Conservation (phyloP, 2,329 filamentous ascomycete genomes). For the Tolypocladium paradoxum region DNA sequence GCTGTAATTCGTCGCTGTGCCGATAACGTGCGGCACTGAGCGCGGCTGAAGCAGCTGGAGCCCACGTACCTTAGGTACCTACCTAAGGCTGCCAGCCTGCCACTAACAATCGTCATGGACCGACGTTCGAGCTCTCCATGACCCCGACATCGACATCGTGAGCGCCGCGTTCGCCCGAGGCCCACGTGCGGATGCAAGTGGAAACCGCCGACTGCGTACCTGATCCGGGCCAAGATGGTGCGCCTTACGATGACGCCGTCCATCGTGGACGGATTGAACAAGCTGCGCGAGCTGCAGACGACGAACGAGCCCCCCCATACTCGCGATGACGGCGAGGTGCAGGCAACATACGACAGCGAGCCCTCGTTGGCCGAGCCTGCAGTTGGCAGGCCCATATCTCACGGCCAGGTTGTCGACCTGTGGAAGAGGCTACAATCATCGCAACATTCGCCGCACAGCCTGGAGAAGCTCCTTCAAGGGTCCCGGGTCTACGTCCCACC, state of each 20-base stretch:
- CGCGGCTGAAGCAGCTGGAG: too few species aligned
- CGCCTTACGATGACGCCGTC: slow-evolving; percentile 64
- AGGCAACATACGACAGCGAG: slow-evolving; percentile 20
- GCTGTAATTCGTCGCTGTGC: not conserved
- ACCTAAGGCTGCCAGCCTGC: too few species aligned
- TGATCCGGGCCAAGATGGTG: slow-evolving; percentile 44
- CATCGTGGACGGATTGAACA: slow-evolving; percentile 51
- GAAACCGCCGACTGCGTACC: not conserved
- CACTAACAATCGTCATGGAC: not conserved
- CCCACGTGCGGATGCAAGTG: not conserved
- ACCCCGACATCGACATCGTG: not conserved
- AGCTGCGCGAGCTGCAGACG: slow-evolving; percentile 9
- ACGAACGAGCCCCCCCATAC: slow-evolving; percentile 3
- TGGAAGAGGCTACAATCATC: slow-evolving; percentile 39
- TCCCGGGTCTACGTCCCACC: slow-evolving; percentile 67
- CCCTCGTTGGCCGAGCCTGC: slow-evolving; percentile 38
- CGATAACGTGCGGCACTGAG: not conserved
- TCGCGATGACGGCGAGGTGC: slow-evolving; percentile 9
- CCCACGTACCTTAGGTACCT: too few species aligned
- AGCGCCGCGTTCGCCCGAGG: not conserved
- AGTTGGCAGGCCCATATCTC: slow-evolving; percentile 59
- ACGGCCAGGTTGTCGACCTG: slow-evolving; percentile 55
- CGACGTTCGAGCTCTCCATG: not conserved
- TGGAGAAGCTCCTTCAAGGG: slow-evolving; percentile 64
- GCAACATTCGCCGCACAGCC: slow-evolving; percentile 27